Evolutionary conservation across 2,329 filamentous ascomycete genomes (phyloP), one percentile per base, ranked within the genome.

Genomic region (Ophiostoma piceae): DNA sequence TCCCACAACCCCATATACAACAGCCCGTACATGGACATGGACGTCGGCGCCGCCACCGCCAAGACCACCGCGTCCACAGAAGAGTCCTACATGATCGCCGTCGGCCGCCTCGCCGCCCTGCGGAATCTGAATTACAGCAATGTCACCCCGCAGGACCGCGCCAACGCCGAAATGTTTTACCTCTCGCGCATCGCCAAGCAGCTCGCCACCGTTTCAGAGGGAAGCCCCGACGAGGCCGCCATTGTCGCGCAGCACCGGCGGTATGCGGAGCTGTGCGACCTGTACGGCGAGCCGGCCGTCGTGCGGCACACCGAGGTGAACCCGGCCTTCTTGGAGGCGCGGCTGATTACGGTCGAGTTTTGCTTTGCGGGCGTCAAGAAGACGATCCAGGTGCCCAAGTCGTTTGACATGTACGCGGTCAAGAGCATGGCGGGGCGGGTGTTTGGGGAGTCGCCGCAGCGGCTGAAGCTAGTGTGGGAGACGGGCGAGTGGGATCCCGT

Each of bases 111-210:
- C 1, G 84, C 85, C 0, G 80, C 81, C 1, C 84, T 98, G 11
- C 84, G 84, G 68, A 83, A 82, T 0, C 84, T 97, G 39, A 95
- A 95, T 77, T 92, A 91, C 77, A 88, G 88, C 72, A 80, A 82
- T 19, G 88, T 98, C 74, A 88, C 88, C 0, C 74, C 82, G 0
- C 87, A 89, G 60, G 94, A 98, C 77, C 88, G 94, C 22, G 84
- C 87, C 69, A 95, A 98, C 76, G 93, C 93, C 4, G 95, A 98
- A 75, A 89, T 94, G 76, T 99, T 96, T 78, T 99, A 99, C 78
- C 86, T 98, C 12, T 92, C 90, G 0, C 86, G 91, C 69, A 95
- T 97, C 71, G 91, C 86, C 12, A 88, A 88, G 72, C 91, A 95
- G 76, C 82, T 97, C 54, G 84, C 88, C 0, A 80, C 83, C 3